phyloP scores from a whole-genome alignment of 129 eudicot genomes.

The Dittrichia graveolens region DNA sequence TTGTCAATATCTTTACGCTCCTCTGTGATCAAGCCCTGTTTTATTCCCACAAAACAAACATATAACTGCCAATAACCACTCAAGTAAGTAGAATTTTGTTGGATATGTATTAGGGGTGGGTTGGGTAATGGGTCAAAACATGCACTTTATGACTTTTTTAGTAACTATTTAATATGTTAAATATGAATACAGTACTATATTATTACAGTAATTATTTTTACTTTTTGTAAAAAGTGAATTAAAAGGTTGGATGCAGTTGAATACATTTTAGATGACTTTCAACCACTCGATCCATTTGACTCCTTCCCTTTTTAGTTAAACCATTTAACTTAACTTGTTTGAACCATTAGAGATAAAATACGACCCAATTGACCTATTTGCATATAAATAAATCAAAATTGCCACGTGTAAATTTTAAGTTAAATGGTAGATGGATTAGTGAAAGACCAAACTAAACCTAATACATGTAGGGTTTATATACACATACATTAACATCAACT shows the following conservation, averaged over 20 bases:
- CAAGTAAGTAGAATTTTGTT: not conserved
- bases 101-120: not conserved
- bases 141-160: not conserved
- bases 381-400: not conserved
- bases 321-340: not conserved
- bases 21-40: constrained; percentile 89
- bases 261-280: not conserved
- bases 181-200: not conserved
- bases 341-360: not conserved
- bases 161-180: not conserved
- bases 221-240: not conserved
- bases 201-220: not conserved
- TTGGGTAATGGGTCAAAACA: too few relatives aligned
- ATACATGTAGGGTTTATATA: not conserved
- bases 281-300: not conserved
- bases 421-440: constrained; percentile 9
- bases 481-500: constrained; percentile 81
- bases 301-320: not conserved
- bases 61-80: constrained; percentile 6
- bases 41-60: constrained; percentile 18
- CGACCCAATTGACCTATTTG: not conserved
- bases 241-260: not conserved
- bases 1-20: constrained; percentile 69
- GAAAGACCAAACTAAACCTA: not conserved
- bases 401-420: not conserved